phyloP scores from a whole-genome alignment of 352 stramenopile species.

The Pythium myriotylum region DNA sequence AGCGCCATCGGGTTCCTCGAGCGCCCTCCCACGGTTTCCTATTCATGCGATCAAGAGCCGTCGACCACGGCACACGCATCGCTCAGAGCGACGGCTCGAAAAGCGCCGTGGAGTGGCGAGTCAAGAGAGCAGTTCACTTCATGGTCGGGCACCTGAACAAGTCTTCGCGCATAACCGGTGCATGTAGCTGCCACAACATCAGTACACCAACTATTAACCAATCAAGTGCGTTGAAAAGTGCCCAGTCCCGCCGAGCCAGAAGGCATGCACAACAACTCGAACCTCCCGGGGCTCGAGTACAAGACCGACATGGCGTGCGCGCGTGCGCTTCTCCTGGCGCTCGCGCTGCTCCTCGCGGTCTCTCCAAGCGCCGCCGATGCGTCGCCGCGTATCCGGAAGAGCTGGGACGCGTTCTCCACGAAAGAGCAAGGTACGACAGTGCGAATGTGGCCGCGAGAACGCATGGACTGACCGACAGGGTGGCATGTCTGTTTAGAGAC shows the following conservation, averaged over 20 bases:
- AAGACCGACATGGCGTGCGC: neutral
- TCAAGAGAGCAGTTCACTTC: too few species aligned
- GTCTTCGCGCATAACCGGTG: too few species aligned
- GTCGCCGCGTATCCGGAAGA: constrained; percentile 31
- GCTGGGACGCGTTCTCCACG: constrained; percentile 33
- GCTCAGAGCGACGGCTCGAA: too few species aligned
- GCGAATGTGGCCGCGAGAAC: too few species aligned
- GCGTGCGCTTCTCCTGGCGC: neutral
- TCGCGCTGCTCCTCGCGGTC: constrained; percentile 9
- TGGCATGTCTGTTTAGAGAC: constrained; percentile 11
- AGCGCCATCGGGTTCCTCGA: too few species aligned
- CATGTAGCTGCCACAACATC: neutral
- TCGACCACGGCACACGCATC: too few species aligned
- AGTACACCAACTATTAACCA: constrained; percentile 21
- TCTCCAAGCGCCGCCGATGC: neutral
- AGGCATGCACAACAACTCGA: neutral
- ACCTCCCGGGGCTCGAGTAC: constrained; percentile 1
- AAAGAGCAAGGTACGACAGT: constrained; percentile 25
- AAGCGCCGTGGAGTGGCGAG: too few species aligned
- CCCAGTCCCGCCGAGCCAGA: constrained; percentile 9
- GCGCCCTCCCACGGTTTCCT: too few species aligned
- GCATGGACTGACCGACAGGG: too few species aligned
- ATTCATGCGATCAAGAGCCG: too few species aligned
- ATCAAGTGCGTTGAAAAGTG: constrained; percentile 18
- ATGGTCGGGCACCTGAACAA: too few species aligned